Evolutionary conservation across 371 early-diverging fungal species (phyloP).

Genomic region (Mortierella sp.): DNA sequence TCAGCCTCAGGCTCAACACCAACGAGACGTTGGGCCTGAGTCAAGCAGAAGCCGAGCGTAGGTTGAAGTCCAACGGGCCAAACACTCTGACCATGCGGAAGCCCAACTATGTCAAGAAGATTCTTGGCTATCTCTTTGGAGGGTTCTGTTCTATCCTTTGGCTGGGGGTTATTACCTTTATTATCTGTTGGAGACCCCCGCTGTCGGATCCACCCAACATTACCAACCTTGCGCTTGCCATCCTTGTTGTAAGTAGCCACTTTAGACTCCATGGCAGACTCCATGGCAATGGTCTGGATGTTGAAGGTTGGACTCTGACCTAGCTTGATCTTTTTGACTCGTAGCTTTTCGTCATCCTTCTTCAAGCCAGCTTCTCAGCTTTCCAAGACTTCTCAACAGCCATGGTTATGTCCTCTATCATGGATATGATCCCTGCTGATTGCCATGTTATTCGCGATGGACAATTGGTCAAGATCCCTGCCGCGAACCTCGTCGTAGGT

Average conservation of each 20-base stretch:
- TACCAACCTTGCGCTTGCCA: conserved; percentile 60
- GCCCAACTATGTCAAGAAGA: conserved; percentile 58
- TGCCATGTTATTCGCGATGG: conserved; percentile 72
- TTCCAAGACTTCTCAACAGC: conserved; percentile 80
- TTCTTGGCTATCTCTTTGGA: conserved; percentile 59
- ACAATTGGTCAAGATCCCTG: conserved; percentile 56
- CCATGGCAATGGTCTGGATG: too few species aligned
- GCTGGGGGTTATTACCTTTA: conserved; percentile 58
- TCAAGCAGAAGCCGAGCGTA: conserved; percentile 49
- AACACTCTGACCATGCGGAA: conserved; percentile 61
- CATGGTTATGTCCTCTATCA: conserved; percentile 79
- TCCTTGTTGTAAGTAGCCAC: conserved; percentile 53
- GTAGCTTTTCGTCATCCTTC: conserved; percentile 67
- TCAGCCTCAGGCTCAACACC: conserved; percentile 29
- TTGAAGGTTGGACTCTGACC: neutral
- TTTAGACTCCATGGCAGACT: neutral
- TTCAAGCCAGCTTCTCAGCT: conserved; percentile 74
- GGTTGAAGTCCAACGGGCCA: conserved; percentile 60
- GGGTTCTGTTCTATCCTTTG: conserved; percentile 63
- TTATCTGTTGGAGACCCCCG: conserved; percentile 59
- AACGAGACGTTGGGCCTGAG: conserved; percentile 57
- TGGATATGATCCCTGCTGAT: conserved; percentile 73
- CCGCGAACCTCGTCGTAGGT: conserved; percentile 57
- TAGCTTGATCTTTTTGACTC: neutral
- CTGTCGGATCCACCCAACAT: conserved; percentile 53